Evolutionary conservation across 768 basidiomycete genomes (phyloP).

Genomic region (Boletus edulis): DNA sequence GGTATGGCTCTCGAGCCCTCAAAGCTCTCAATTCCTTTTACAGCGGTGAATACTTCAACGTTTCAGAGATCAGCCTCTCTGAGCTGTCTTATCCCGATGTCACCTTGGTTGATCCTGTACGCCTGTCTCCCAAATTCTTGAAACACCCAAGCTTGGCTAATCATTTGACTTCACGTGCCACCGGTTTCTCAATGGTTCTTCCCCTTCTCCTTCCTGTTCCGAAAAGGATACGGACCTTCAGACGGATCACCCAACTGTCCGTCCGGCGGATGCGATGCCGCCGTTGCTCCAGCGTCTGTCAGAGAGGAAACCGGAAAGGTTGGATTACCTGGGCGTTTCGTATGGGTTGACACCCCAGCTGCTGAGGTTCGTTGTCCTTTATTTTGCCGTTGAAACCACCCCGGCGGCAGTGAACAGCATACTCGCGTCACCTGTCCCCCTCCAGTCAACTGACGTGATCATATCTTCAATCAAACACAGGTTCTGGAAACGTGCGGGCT

Average conservation of each 20-base stretch:
- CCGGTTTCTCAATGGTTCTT: not conserved
- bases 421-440: not conserved
- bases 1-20: constrained; percentile 89
- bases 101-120: constrained; percentile 45
- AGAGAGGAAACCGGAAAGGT: constrained; percentile 82
- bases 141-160: not conserved
- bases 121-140: constrained; percentile 6
- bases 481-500: constrained; percentile 96
- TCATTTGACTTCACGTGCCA: not conserved
- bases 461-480: constrained; percentile 30
- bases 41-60: constrained; percentile 85
- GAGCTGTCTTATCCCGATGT: constrained; percentile 64
- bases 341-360: constrained; percentile 90
- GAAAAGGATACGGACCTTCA: constrained; percentile 53
- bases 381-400: not conserved
- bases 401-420: not conserved
- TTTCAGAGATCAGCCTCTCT: constrained; percentile 58
- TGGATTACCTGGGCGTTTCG: constrained; percentile 96
- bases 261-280: constrained; percentile 79
- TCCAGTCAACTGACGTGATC: not conserved
- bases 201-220: not conserved
- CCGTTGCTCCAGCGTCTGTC: constrained; percentile 88
- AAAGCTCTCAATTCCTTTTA: constrained; percentile 88
- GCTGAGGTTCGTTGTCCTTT: constrained; percentile 49
- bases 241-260: constrained; percentile 75